Percentiles rank a stretch among this genome's conserved stretches.
These are phyloP conservation scores for Datura wrightii DNA, from an alignment of 257 asterid species.

Conservation along the genomic window DNA sequence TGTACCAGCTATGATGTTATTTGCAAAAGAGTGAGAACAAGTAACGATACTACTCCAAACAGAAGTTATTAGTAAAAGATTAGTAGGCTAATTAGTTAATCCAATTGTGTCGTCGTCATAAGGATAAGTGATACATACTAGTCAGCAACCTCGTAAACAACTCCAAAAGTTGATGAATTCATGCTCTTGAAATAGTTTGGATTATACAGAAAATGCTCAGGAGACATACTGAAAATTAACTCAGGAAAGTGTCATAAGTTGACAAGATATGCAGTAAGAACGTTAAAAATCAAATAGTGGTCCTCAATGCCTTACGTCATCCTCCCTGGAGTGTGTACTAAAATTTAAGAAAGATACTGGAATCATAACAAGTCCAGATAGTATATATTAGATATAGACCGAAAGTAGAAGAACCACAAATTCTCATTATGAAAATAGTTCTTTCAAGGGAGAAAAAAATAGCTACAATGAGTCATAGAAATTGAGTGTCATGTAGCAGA, in stretches of 20 bases:
- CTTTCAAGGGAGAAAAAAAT: background rate
- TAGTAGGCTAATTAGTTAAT: background rate
- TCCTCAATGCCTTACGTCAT: background rate
- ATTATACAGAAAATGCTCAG: background rate
- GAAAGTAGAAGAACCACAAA: background rate
- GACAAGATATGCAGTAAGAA: conserved; percentile 7
- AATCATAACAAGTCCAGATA: background rate
- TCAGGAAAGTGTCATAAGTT: background rate
- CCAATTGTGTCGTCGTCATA: background rate
- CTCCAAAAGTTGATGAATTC: background rate
- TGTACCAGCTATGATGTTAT: background rate
- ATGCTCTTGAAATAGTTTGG: background rate
- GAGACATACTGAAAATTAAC: background rate
- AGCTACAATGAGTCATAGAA: background rate
- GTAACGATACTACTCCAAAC: background rate
- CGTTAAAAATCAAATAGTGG: conserved; percentile 1
- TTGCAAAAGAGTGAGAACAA: background rate
- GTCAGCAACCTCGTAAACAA: background rate
- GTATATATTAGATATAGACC: background rate
- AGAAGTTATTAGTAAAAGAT: background rate
- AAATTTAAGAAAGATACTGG: background rate
- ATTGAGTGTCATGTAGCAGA: background rate
- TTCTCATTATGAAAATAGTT: background rate
- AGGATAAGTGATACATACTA: background rate
- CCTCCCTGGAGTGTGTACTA: background rate